These are phyloP conservation scores for Cryptosporidium ubiquitum DNA, from an alignment of 169 alveolate species.

Conservation along the genomic window DNA sequence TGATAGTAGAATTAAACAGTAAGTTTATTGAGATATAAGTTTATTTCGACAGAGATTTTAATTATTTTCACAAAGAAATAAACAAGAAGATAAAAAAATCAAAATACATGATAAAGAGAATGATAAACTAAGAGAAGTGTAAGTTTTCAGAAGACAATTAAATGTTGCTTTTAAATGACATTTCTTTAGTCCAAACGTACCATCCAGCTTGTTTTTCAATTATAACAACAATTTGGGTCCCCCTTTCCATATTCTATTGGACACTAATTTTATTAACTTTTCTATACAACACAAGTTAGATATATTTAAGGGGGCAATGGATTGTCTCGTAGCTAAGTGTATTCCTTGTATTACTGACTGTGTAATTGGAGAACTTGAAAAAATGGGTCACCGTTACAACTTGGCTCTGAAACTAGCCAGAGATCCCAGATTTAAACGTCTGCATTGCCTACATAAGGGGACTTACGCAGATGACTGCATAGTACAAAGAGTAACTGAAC, in stretches of 20 bases:
- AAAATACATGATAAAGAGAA: constrained; percentile 23
- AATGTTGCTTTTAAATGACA: constrained; percentile 75
- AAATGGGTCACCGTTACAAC: constrained; percentile 96
- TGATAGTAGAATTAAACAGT: constrained; percentile 78
- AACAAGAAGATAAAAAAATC: not conserved
- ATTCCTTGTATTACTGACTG: constrained; percentile 98
- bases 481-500: constrained; percentile 95
- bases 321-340: constrained; percentile 96
- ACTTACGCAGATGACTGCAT: constrained; percentile 99
- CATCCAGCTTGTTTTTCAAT: constrained; percentile 84
- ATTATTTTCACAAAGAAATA: constrained; percentile 37
- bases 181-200: constrained; percentile 79
- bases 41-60: constrained; percentile 8
- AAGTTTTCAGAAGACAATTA: constrained; percentile 92
- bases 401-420: constrained; percentile 95
- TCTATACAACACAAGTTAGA: constrained; percentile 97
- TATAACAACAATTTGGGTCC: constrained; percentile 95
- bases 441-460: constrained; percentile 96
- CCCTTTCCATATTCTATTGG: constrained; percentile 97
- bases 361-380: constrained; percentile 98
- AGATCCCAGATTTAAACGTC: constrained; percentile 95
- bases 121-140: constrained; percentile 87
- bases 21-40: constrained; percentile 28
- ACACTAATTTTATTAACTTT: constrained; percentile 98
- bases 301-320: constrained; percentile 94